Evolutionary conservation across 495 filamentous ascomycete species (phyloP), one percentile per base, ranked within the genome.

Genomic region (Physcia stellaris): DNA sequence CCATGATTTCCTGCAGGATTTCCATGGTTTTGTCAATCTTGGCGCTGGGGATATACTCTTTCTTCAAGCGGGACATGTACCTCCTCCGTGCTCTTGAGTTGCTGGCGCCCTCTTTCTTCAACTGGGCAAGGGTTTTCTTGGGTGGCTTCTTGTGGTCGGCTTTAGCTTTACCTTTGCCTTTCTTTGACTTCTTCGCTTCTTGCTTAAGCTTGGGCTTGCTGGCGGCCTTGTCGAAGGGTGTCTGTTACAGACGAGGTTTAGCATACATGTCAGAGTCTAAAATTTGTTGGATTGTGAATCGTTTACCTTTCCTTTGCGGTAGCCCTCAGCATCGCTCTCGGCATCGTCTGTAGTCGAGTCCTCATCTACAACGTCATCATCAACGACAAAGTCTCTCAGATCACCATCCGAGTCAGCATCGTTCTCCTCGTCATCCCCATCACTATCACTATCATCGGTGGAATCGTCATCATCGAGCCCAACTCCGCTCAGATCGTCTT

Each of bases 1-100:
- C 46, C 37, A 70, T 56, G 39, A 77, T 70, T 1, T 49, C 48
- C 13, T 63, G 49, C 11, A 94, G 63, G 23, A 93, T 70, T 41
- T 85, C 76, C 16, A 86, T 53, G 10, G 77, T 73, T 53, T 83
- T 79, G 12, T 76, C 73, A 27, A 88, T 75, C 54, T 94, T 95
- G 17, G 83, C 75, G 29, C 82, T 87, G 1, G 79, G 63, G 21
- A 75, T 54, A 74, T 72, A 93, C 29, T 70, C 68, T 43, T 79
- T 74, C 11, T 73, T 61, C 3, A 80, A 63, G 4, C 70, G 67
- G 16, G 62, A 66, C 4, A 93, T 61, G 50, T 85, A 90, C 45
- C 69, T 70, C 57, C 61, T 61, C 37, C 77, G 80, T 11, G 79
- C 74, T 24, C 67, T 72, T 15, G 64, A 59, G 49, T 72, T 85